Evolutionary conservation across 1,284 basidiomycete species (phyloP).

Genomic region (Apiotrichum mycotoxinovorans): DNA sequence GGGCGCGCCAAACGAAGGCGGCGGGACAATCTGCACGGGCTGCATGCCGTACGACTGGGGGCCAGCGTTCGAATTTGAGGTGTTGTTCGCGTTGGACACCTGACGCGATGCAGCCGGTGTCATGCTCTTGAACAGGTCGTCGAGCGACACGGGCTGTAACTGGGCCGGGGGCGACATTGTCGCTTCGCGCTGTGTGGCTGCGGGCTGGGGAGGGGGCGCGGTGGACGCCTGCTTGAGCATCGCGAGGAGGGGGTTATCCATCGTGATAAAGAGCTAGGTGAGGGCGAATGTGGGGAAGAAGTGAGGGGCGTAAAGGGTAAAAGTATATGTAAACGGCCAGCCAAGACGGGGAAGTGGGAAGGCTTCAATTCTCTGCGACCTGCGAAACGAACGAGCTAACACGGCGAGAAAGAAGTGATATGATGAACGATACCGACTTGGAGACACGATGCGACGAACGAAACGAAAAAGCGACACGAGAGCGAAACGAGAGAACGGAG

Average conservation of each 20-base stretch:
- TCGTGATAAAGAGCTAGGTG: slow-evolving; percentile 12
- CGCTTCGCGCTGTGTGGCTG: slow-evolving; percentile 4
- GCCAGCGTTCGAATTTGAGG: neutral
- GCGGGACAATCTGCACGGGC: neutral
- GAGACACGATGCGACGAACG: neutral
- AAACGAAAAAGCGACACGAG: neutral
- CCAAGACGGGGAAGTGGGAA: too few species aligned
- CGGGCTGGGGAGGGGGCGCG: slow-evolving; percentile 1
- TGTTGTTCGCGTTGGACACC: too few species aligned
- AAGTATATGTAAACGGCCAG: neutral
- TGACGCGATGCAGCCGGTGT: slow-evolving; percentile 3
- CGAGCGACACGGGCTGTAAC: slow-evolving; percentile 31
- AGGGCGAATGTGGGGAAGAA: neutral
- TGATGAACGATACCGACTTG: neutral
- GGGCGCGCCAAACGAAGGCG: neutral
- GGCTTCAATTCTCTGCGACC: too few species aligned
- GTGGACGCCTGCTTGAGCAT: slow-evolving; percentile 36
- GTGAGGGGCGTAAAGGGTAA: neutral
- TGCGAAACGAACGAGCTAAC: too few species aligned
- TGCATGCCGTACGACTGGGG: neutral
- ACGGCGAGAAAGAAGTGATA: slow-evolving; percentile 1
- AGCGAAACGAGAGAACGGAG: neutral
- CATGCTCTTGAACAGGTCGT: slow-evolving; percentile 41
- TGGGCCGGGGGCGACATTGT: slow-evolving; percentile 2
- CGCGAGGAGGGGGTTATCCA: slow-evolving; percentile 36